phyloP scores from a whole-genome alignment of 2,329 filamentous ascomycete species.

The Xylariaceae sp. region DNA sequence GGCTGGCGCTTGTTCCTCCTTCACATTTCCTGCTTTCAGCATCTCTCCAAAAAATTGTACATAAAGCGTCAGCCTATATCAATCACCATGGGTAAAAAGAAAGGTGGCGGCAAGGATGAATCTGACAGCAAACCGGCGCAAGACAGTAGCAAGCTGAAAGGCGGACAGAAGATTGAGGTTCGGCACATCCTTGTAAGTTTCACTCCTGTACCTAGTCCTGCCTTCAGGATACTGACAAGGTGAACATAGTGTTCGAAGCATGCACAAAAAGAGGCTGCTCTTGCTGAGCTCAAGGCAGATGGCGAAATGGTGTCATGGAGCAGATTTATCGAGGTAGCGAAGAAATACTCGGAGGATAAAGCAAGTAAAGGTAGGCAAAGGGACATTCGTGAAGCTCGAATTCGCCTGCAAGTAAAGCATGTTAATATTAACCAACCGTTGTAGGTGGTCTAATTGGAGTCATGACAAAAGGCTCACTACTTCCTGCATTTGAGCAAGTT shows the following conservation, averaged over 20 bases:
- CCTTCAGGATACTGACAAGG: not conserved
- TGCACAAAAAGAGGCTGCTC: conserved; percentile 70
- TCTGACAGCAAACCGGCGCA: conserved; percentile 18
- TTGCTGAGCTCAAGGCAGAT: conserved; percentile 57
- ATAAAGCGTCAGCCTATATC: not conserved
- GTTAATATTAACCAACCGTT: conserved; percentile 7
- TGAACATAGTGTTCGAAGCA: conserved; percentile 65
- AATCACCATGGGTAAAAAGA: conserved; percentile 25
- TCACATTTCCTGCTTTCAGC: not conserved
- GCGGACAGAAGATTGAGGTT: conserved; percentile 17
- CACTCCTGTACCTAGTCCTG: not conserved
- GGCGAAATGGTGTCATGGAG: conserved; percentile 38
- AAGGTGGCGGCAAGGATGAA: conserved; percentile 21
- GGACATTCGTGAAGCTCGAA: not conserved
- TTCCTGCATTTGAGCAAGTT: conserved; percentile 67
- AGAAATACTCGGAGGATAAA: conserved; percentile 73
- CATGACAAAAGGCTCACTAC: conserved; percentile 65
- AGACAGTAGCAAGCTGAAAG: conserved; percentile 18
- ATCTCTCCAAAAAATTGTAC: not conserved
- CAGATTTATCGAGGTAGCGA: conserved; percentile 72
- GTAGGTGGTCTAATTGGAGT: conserved; percentile 67
- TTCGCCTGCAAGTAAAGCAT: not conserved
- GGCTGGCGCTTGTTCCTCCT: not conserved
- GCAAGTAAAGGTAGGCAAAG: conserved; percentile 54
- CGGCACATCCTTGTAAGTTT: conserved; percentile 19